Percentiles rank a stretch among this genome's conserved stretches.
These are phyloP conservation scores for Penicillium pulvis DNA, from an alignment of 495 filamentous ascomycete species.

Conservation along the genomic window DNA sequence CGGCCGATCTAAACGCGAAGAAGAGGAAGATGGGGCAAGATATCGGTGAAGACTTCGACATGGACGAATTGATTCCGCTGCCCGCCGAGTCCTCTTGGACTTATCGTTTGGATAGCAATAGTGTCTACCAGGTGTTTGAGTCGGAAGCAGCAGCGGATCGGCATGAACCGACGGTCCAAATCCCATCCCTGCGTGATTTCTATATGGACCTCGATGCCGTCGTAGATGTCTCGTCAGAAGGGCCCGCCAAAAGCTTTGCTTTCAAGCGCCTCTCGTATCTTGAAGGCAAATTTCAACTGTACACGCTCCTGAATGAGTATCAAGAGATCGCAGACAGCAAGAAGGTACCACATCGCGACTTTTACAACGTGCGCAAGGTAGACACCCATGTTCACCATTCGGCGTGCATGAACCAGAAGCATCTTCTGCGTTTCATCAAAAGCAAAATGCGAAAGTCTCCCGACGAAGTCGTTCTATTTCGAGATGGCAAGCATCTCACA, in stretches of 20 bases:
- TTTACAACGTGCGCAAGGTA: slow-evolving; percentile 98
- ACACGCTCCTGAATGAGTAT: slow-evolving; percentile 89
- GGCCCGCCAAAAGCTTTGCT: slow-evolving; percentile 94
- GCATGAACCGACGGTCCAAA: slow-evolving; percentile 68
- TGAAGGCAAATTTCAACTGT: slow-evolving; percentile 94
- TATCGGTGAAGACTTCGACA: slow-evolving; percentile 87
- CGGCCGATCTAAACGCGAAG: slow-evolving; percentile 36
- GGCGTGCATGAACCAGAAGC: slow-evolving; percentile 99
- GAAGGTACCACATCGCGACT: slow-evolving; percentile 94
- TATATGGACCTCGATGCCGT: slow-evolving; percentile 94
- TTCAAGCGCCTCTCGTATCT: slow-evolving; percentile 92
- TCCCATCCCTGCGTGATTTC: slow-evolving; percentile 89
- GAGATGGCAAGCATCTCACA: slow-evolving; percentile 91
- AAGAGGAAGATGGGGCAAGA: slow-evolving; percentile 86
- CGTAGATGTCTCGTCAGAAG: slow-evolving; percentile 83
- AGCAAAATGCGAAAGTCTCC: slow-evolving; percentile 98
- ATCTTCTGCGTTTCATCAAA: slow-evolving; percentile 96
- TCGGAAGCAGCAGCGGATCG: slow-evolving; percentile 56
- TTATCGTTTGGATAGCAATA: slow-evolving; percentile 76
- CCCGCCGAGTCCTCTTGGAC: slow-evolving; percentile 66
- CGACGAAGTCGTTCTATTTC: slow-evolving; percentile 88
- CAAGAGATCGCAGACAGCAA: slow-evolving; percentile 98
- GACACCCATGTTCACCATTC: slow-evolving; percentile 99
- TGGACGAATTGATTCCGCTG: slow-evolving; percentile 72
- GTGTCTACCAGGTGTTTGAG: slow-evolving; percentile 91